These are phyloP conservation scores for Ogataea minuta DNA, from an alignment of 805 yeast genomes.

Conservation along the genomic window DNA sequence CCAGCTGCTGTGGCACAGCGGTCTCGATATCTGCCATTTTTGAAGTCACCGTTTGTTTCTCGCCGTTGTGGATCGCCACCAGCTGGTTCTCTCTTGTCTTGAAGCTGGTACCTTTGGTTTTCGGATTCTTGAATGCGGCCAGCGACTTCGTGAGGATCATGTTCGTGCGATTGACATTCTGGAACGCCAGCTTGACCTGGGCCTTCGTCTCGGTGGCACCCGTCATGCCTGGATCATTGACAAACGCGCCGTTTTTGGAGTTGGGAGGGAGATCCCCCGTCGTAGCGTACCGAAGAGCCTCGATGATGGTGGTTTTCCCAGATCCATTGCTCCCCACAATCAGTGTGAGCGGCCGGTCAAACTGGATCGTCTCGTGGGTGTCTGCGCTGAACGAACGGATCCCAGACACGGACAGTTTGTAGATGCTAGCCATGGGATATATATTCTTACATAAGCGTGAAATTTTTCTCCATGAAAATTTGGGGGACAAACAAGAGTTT, in stretches of 20 bases:
- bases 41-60: slow-evolving; percentile 71
- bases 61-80: slow-evolving; percentile 61
- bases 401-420: slow-evolving; percentile 75
- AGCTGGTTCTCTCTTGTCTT: slow-evolving; percentile 91
- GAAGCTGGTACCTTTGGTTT: slow-evolving; percentile 55
- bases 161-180: slow-evolving; percentile 64
- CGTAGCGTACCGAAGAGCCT: slow-evolving; percentile 88
- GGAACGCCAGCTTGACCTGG: slow-evolving; percentile 85
- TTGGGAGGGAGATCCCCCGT: slow-evolving; percentile 97
- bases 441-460: slow-evolving; percentile 11
- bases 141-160: slow-evolving; percentile 88
- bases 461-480: slow-evolving; percentile 7
- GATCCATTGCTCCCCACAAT: slow-evolving; percentile 96
- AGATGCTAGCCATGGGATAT: slow-evolving; percentile 40
- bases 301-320: slow-evolving; percentile 95
- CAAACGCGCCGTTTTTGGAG: slow-evolving; percentile 92
- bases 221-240: slow-evolving; percentile 84
- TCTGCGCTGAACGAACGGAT: slow-evolving; percentile 88
- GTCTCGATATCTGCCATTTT: slow-evolving; percentile 81
- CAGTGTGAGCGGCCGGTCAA: slow-evolving; percentile 85
- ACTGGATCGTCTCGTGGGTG: slow-evolving; percentile 80
- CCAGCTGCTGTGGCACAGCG: slow-evolving; percentile 78
- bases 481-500: no score
- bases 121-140: slow-evolving; percentile 63
- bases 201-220: slow-evolving; percentile 80